Base-by-base conservation (phyloP, 805 yeast species). In the Cyberlindnera amylophila region DNA sequence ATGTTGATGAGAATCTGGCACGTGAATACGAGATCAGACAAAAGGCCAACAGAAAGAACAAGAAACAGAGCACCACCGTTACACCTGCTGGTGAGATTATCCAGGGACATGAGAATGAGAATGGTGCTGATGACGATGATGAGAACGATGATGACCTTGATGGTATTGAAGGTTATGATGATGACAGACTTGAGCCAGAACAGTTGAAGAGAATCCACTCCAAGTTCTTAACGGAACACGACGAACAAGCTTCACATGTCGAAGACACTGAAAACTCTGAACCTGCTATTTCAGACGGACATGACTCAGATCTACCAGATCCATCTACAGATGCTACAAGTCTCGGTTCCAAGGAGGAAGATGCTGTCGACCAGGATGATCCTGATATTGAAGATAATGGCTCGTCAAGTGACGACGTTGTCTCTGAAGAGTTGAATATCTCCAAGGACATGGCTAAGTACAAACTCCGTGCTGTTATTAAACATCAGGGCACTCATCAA, bases 401-500 rank as follows among this genome's bases (percentile, higher is more conserved):
- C n/a, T 24, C 35, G n/a, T 39, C 51, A 28, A 52, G 54, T 19
- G 64, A 57, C 24, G 64, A 57, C 24, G 58, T 53, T 3, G 11
- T 41, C 2, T 45, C 50, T 15, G 63, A 54, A 9, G 58, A 55
- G 21, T 38, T 57, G 24, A 50, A 54, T 32, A 26, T 47, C 32
- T 50, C 58, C 55, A 66, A 48, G 27, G 45, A 39, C 44, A 63
- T 48, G 53, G 63, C 64, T 46, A 71, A 66, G 32, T 89, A 86
- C 59, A 67, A 69, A 46, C 69, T 93, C 29, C 75, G 73, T 47
- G 84, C 96, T 0, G 67, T 87, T 47, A 79, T 93, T 15, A 75
- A 89, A 50, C 98, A 93, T 59, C 78, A 81, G 35, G 99, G 99
- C 0, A 80, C 91, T 1, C 97, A 90, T 62, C 74, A 81, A 16